phyloP scores from a whole-genome alignment of 176 grass and related monocot species.

The Musa itinerans region DNA sequence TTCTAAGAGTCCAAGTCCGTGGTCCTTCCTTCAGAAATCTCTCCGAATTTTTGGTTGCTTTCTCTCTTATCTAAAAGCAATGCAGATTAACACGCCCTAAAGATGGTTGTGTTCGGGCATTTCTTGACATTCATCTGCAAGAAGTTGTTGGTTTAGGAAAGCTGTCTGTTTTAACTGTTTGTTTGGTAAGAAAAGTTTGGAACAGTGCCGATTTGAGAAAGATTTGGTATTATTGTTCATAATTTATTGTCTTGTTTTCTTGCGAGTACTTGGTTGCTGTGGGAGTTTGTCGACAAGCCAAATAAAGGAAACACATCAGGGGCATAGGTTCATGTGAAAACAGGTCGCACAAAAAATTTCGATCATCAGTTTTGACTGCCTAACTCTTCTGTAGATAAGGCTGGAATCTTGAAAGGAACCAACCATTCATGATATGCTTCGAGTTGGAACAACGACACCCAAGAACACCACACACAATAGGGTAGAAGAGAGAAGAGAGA shows the following conservation, averaged over 20 bases:
- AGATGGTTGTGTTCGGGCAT: neutral
- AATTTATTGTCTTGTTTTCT: conserved; percentile 3
- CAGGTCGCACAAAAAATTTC: neutral
- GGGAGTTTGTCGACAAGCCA: neutral
- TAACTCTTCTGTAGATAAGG: neutral
- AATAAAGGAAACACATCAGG: conserved; percentile 1
- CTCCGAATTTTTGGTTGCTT: neutral
- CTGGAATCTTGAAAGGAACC: neutral
- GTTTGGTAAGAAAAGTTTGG: neutral
- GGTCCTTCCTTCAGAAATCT: neutral
- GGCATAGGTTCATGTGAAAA: neutral
- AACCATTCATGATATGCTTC: neutral
- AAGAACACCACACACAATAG: neutral
- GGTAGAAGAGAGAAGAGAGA: neutral
- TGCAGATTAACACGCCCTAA: neutral
- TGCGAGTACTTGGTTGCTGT: neutral
- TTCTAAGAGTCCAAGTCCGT: neutral
- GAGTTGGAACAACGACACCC: neutral
- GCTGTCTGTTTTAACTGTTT: neutral
- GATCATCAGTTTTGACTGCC: neutral
- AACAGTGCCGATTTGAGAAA: neutral
- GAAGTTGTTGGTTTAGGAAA: neutral
- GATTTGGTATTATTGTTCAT: neutral
- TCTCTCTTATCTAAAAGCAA: neutral
- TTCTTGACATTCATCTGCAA: neutral